Base-by-base conservation (phyloP, 2,329 filamentous ascomycete genomes). In the Lecanicillium sp. region DNA sequence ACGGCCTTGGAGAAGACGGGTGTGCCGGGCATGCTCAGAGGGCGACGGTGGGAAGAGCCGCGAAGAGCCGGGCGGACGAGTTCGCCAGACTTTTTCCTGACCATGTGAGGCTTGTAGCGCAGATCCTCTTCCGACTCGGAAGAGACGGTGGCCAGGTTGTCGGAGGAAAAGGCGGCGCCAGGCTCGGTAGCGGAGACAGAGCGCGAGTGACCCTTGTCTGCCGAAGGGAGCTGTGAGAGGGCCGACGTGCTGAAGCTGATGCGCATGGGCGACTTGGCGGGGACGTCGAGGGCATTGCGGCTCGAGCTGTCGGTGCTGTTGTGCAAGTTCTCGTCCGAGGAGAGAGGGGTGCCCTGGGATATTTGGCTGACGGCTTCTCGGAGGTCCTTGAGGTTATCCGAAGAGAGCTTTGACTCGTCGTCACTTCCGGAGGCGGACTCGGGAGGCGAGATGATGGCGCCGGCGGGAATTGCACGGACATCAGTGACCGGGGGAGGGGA, bases 41-140 rank as follows among this genome's bases (percentile, higher is more conserved):
- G 91, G 50, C 93, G 81, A 55, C 88, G 78, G 55, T 80, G 79
- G n/a, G 86, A 87, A 11, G 87, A 75, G 32, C 85, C 82, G 43
- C 93, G 83, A 44, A 98, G 78, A 17, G 93, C 93, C 11, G 93
- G 93, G 58, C 93, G 84, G 50, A 98, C 93, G 29, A 98, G 77
- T 69, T 98, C 93, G 27, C 93, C 93, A 32, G 93, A 97, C 76
- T 98, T 98, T 73, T 98, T 98, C 59, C 93, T 84, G 10, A 98
- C 83, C 82, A 97, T 94, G 46, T 83, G 83, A n/a, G 90, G 90
- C 69, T 93, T 94, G 58, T 71, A 74, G 54, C 63, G 66, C 52
- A 77, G 58, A 48, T 84, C 69, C 65, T 81, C 69, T 60, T 76
- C 84, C 55, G 67, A 83, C 52, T 87, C 82, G 41, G 84, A 81